Conservation (phyloP, 2,329 filamentous ascomycete species). For the Fusarium tuaranense region DNA sequence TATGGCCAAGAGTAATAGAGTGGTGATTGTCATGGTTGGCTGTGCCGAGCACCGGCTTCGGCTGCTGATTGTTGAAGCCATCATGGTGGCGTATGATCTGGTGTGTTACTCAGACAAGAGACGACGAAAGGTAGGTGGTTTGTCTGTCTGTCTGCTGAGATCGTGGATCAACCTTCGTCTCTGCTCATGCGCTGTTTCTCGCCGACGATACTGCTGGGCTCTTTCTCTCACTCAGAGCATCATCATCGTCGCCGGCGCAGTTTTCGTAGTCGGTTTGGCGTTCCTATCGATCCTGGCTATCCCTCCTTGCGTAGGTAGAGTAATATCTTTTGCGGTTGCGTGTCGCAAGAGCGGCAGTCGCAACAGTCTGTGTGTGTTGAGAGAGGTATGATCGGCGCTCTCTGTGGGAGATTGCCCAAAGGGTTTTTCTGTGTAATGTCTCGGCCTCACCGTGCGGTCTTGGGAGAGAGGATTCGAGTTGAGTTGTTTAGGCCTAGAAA, state of each 20-base stretch:
- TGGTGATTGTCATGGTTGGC: constrained; percentile 14
- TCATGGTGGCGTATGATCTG: constrained; percentile 12
- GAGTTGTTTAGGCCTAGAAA: constrained; percentile 16
- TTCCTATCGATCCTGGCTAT: background rate
- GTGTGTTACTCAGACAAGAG: background rate
- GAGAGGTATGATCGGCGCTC: constrained; percentile 12
- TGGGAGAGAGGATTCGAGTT: constrained; percentile 1
- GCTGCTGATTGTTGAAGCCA: constrained; percentile 11
- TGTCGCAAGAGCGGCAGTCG: constrained; percentile 4
- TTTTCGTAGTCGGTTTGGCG: constrained; percentile 23
- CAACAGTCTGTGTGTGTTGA: background rate
- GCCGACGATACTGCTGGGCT: constrained; percentile 19
- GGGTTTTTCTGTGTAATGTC: constrained; percentile 30
- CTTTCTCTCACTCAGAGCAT: constrained; percentile 18
- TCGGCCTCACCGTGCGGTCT: constrained; percentile 22
- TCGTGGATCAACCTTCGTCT: constrained; percentile 4
- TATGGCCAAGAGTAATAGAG: constrained; percentile 18
- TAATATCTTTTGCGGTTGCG: background rate
- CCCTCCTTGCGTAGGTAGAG: constrained; percentile 1
- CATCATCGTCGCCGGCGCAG: constrained; percentile 26
- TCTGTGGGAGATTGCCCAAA: constrained; percentile 17
- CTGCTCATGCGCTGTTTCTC: constrained; percentile 26
- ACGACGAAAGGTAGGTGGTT: background rate
- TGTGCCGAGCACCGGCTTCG: constrained; percentile 12
- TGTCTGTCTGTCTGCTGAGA: background rate